These are phyloP conservation scores for Coniochaeta sp. DNA, from an alignment of 2,329 filamentous ascomycete genomes.

Conservation along the genomic window DNA sequence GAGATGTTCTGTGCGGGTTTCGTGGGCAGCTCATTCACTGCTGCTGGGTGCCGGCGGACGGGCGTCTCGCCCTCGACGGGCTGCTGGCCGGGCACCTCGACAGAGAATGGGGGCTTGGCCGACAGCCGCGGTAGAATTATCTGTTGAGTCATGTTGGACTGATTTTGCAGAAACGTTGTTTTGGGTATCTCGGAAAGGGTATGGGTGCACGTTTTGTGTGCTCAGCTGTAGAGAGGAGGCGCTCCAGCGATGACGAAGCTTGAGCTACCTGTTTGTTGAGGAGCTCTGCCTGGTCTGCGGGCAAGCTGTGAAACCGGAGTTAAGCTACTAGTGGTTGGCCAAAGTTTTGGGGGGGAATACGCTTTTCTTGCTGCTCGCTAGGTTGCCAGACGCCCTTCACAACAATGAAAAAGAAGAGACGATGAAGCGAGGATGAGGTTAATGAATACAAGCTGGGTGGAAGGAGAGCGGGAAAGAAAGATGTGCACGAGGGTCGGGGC, in stretches of 20 bases:
- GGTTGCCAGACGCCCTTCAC: background rate
- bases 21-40: conserved; percentile 54
- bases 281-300: background rate
- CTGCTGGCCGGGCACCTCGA: conserved; percentile 57
- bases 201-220: background rate
- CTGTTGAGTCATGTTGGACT: background rate
- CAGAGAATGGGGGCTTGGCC: conserved; percentile 58
- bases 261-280: background rate
- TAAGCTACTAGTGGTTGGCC: background rate
- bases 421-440: background rate
- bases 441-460: background rate
- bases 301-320: background rate
- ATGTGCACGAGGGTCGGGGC: background rate
- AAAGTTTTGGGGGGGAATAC: background rate
- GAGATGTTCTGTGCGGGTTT: conserved; percentile 56
- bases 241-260: background rate
- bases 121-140: conserved; percentile 35
- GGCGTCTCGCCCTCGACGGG: conserved; percentile 67
- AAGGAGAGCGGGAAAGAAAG: background rate
- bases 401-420: background rate
- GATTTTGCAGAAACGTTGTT: background rate
- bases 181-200: background rate
- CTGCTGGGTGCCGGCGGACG: conserved; percentile 56
- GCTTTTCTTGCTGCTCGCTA: background rate
- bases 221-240: background rate